Evolutionary conservation across 2,329 filamentous ascomycete genomes (phyloP), one percentile per base, ranked within the genome.

Genomic region (Botrytis fragariae): DNA sequence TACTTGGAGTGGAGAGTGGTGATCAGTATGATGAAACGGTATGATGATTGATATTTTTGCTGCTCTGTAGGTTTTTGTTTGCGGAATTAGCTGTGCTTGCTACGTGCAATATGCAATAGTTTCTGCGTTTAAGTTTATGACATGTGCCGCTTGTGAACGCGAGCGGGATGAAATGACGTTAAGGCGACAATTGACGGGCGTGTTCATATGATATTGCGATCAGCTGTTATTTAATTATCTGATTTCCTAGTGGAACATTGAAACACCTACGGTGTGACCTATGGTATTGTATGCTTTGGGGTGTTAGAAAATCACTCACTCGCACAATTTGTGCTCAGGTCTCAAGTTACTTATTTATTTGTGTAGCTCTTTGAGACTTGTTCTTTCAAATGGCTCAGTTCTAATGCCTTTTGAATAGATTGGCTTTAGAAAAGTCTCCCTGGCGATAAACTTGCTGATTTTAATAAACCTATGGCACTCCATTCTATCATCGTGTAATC

Each of bases 21-120:
- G 14, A 32, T 54, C 1, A 6, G 1, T 54, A 3, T 54, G n/a
- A 18, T 54, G 0, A 54, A 18, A 4, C 0, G 14, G 5, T 16
- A 29, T 9, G n/a, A 18, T 29, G 14, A 16, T 18, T 54, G n/a
- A 54, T 29, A 16, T 7, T 16, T 29, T 14, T 25, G 22, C 3
- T 57, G 51, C 14, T 57, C 6, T 57, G 3, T 18, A 32, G 18
- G 16, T 8, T 29, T 29, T 18, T 29, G 14, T 9, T 29, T 29
- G n/a, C 0, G 4, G 7, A 57, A 9, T 29, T 3, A 57, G 14
- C n/a, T 1, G 51, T 29, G 14, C n/a, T 29, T 57, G 6, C n/a
- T 57, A 32, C 1, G 9, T 4, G n/a, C 16, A 32, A 16, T 1
- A 18, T 4, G n/a, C 16, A 32, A 16, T 4, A n/a, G n/a, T 29